Evolutionary conservation across 2,329 filamentous ascomycete genomes (phyloP).

Genomic region (Epichloe coenophiala): DNA sequence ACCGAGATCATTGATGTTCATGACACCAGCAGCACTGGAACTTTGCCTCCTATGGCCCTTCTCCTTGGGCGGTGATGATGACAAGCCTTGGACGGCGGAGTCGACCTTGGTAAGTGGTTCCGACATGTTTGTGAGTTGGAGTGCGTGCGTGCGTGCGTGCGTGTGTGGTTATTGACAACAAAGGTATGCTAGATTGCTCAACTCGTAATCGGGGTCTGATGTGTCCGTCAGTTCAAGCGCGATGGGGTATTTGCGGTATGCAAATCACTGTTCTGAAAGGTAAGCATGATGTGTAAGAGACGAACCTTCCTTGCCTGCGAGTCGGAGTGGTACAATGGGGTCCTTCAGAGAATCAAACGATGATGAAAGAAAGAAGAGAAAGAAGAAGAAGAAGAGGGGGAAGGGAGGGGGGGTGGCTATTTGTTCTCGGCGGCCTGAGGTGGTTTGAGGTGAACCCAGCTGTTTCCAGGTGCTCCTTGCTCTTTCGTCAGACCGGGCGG

Average conservation of each 20-base stretch:
- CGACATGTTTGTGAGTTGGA: slow-evolving; percentile 18
- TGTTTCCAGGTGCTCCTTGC: slow-evolving; percentile 11
- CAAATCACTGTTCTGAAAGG: neutral
- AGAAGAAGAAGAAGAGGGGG: neutral
- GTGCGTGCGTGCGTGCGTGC: neutral
- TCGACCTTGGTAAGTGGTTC: slow-evolving; percentile 73
- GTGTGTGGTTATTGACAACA: neutral
- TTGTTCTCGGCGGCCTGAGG: slow-evolving; percentile 18
- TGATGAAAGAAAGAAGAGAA: slow-evolving; percentile 11
- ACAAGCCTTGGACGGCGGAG: slow-evolving; percentile 73
- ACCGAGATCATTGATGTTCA: slow-evolving; percentile 78
- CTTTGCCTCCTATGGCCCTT: slow-evolving; percentile 56
- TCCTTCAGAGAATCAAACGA: neutral
- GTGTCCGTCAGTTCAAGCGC: neutral
- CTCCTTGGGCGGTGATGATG: slow-evolving; percentile 54
- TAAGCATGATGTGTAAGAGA: neutral
- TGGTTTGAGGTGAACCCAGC: slow-evolving; percentile 5
- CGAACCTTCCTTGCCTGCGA: slow-evolving; percentile 3
- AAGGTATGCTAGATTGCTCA: neutral
- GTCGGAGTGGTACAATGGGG: slow-evolving; percentile 6
- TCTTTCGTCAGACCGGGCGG: slow-evolving; percentile 28
- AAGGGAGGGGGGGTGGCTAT: slow-evolving; percentile 9
- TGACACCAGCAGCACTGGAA: slow-evolving; percentile 53
- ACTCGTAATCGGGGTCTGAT: neutral
- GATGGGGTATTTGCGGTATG: neutral